Evolutionary conservation across 148 eudicot species (phyloP), one percentile per base, ranked within the genome.

Genomic region (Polygonum maritimum): DNA sequence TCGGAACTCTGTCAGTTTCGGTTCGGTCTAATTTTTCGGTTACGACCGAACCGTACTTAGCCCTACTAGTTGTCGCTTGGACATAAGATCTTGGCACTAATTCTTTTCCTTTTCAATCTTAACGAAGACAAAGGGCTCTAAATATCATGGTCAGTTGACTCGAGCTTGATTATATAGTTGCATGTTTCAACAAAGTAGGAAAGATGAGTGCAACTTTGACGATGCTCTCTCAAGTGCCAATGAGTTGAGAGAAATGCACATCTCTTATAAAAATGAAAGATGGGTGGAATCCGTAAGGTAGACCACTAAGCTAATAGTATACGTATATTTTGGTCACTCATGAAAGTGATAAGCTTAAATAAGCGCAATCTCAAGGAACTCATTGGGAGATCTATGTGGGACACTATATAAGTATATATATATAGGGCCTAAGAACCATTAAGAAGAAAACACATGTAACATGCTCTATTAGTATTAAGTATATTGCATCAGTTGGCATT

Each of bases 291-390:
- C 44, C 38, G 19, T 38, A 67, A 67, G 71, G 71, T 67, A 67
- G 21, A 67, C 44, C 71, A 67, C 44, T 67, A 16, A 26, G 21
- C 8, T 2, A 67, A 36, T 67, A 67, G 71, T 67, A 35, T 67
- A 67, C 15, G 71, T 67, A 35, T 67, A 67, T 36, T 36, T 36
- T 35, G 71, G 16, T 67, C 44, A 67, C 44, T 67, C 71, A 67
- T 35, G 19, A 67, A 67, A 19, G 15, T 67, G 71, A 67, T 67
- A 67, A 67, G 5, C 71, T 67, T 14, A 67, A 67, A 36, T 35
- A 67, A 35, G 71, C 71, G 71, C 71, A 67, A 67, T 67, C 71
- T 67, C 71, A 67, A 67, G 44, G 44, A 67, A 67, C 71, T 67
- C 45, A 38, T 67, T 67, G 44, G 15, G 36, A 67, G 71, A 67